Percentiles rank a stretch among this genome's conserved stretches.
Evolutionary conservation across 768 basidiomycete genomes (phyloP).

Genomic region (Macrolepiota dolichaula): DNA sequence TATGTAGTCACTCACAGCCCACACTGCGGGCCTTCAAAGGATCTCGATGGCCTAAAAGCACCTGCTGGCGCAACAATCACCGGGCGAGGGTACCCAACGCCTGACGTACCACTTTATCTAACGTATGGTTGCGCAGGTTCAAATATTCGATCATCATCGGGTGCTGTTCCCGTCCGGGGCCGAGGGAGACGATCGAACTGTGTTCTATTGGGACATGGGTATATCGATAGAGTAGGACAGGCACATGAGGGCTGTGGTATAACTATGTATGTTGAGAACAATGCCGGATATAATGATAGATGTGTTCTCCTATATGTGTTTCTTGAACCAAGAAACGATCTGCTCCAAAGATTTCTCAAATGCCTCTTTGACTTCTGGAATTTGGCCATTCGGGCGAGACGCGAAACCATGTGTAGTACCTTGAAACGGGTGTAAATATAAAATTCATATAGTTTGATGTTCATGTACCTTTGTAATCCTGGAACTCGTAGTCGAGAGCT

Average conservation of each 20-base stretch:
- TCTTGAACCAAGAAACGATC: slow-evolving; percentile 43
- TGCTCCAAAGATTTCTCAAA: slow-evolving; percentile 41
- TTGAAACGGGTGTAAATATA: slow-evolving; percentile 14
- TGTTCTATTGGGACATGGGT: not conserved
- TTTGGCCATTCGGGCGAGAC: slow-evolving; percentile 34
- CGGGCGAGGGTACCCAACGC: too few species aligned
- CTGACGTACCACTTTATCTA: too few species aligned
- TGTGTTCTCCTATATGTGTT: slow-evolving; percentile 14
- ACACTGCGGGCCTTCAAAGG: too few species aligned
- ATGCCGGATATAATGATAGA: not conserved
- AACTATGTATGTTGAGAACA: not conserved
- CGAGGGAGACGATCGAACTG: too few species aligned
- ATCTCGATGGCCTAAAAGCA: too few species aligned
- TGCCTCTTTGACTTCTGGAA: slow-evolving; percentile 36
- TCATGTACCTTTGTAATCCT: slow-evolving; percentile 37
- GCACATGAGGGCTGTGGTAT: not conserved
- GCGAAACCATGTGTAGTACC: slow-evolving; percentile 47
- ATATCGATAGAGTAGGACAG: not conserved
- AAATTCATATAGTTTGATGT: not conserved
- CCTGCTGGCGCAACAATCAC: too few species aligned
- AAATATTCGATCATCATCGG: too few species aligned
- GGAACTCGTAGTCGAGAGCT: slow-evolving; percentile 43
- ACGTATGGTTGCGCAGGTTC: too few species aligned
- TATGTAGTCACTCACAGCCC: too few species aligned
- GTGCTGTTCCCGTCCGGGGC: too few species aligned